Conservation (phyloP, 2,329 filamentous ascomycete species). For the Phaeomoniella chlamydospora region DNA sequence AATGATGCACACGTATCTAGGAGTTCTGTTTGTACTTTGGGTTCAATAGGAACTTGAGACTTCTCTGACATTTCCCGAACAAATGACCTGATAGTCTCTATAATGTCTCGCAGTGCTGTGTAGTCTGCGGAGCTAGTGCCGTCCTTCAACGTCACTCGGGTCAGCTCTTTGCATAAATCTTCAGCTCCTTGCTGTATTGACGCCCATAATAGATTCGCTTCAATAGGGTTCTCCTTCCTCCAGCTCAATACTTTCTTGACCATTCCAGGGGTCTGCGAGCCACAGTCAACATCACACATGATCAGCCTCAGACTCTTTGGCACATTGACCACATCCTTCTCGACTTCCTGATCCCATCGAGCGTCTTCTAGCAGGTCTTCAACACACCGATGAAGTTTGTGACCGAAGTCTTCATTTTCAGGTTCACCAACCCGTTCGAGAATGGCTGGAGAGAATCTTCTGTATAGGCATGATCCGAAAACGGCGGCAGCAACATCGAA, state of each 20-base stretch:
- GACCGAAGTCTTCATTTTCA: conserved; percentile 51
- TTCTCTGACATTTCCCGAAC: conserved; percentile 63
- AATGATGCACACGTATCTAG: conserved; percentile 60
- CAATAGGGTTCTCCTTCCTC: conserved; percentile 49
- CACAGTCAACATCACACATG: conserved; percentile 94
- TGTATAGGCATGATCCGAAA: conserved; percentile 80
- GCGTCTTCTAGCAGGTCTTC: conserved; percentile 36
- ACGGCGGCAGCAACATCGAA: conserved; percentile 92
- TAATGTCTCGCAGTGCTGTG: conserved; percentile 34
- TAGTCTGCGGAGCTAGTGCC: conserved; percentile 33
- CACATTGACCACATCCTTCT: conserved; percentile 54
- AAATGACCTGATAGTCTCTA: conserved; percentile 38
- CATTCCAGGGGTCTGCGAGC: conserved; percentile 87
- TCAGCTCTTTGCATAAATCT: conserved; percentile 50
- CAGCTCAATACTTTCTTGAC: conserved; percentile 82
- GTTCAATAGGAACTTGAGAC: conserved; percentile 78
- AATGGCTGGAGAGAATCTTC: conserved; percentile 74
- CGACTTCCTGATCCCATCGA: conserved; percentile 68
- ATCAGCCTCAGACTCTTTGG: conserved; percentile 62
- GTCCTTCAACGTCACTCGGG: conserved; percentile 30
- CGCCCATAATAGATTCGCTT: conserved; percentile 60
- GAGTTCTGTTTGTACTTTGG: conserved; percentile 66
- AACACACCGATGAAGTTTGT: conserved; percentile 50
- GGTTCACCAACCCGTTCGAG: conserved; percentile 54
- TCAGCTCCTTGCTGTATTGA: conserved; percentile 63